These are phyloP conservation scores for Balansia obtecta DNA, from an alignment of 2,329 filamentous ascomycete genomes.

Conservation along the genomic window DNA sequence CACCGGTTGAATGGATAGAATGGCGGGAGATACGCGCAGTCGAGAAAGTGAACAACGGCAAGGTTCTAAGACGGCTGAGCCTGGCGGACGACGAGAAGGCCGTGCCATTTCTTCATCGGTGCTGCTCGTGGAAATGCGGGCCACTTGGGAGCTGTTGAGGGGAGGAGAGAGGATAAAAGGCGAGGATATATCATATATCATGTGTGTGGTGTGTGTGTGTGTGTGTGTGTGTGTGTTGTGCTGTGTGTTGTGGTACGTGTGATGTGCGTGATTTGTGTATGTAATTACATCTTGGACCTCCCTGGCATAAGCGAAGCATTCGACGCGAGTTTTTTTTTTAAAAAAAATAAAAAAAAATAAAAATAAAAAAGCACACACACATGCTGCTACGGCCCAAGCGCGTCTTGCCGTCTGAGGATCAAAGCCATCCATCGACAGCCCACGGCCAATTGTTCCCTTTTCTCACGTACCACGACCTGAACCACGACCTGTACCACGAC, in stretches of 20 bases:
- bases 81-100: conserved; percentile 21
- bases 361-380: too few species aligned
- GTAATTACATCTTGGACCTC: neutral
- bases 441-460: too few species aligned
- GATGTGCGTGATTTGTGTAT: neutral
- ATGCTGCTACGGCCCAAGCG: neutral
- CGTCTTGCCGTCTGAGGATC: too few species aligned
- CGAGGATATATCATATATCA: neutral
- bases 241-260: too few species aligned
- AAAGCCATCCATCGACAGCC: too few species aligned
- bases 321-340: too few species aligned
- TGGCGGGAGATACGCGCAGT: conserved; percentile 36
- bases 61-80: conserved; percentile 15
- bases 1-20: conserved; percentile 48
- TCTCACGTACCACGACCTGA: too few species aligned
- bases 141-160: conserved; percentile 14
- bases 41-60: conserved; percentile 3
- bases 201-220: too few species aligned
- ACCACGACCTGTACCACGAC: too few species aligned
- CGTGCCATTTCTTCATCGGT: conserved; percentile 34
- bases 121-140: conserved; percentile 38
- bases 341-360: too few species aligned
- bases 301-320: neutral
- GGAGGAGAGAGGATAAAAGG: neutral
- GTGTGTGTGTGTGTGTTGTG: too few species aligned